Evolutionary conservation across 768 basidiomycete species (phyloP), one percentile per base, ranked within the genome.

Genomic region (Lentinula detonsa): DNA sequence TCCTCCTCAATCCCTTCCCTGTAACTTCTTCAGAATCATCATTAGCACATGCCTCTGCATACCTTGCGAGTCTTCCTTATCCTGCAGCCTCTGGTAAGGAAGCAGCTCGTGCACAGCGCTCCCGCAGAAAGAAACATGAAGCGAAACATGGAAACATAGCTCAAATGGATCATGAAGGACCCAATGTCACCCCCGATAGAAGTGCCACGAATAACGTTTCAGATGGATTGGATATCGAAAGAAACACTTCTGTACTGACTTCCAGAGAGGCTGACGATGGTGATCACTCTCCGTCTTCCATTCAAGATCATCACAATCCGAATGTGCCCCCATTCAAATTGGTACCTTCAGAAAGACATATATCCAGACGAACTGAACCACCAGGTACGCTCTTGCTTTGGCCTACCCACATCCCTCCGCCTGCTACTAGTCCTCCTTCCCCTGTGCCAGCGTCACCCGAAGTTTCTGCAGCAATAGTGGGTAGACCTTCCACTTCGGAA

Each of bases 1-100:
- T 92, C 49, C 73, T 90, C 13, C 83, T 90, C 80, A 84, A 86
- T 52, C 83, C 86, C 18, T 75, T 72, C 21, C 65, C 74, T 43
- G 56, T 63, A 46, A 52, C 48, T 48, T 40, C 64, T 10, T 61
- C 70, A 61, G 65, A 55, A 61, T 56, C 60, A 37, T 72, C 63
- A 56, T 66, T 64, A 58, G 64, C 55, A 35, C 68, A 57, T 64
- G 65, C 67, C 16, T 64, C 68, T 43, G 61, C 68, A 34, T 66
- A 65, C 64, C 65, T 71, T 28, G 58, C 68, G 3, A 65, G 65
- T 31, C 57, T 71, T 8, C 65, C 71, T 6, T 73, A 67, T 57
- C 69, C 71, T 8, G 70, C 58, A 9, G 34, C 53, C 21, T 51
- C 57, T 10, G 62, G 62, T 39, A 42, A 31, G n/a, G 48, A 46